Conservation (phyloP, 371 early-diverging fungal species). For the Entomophthora muscae region DNA sequence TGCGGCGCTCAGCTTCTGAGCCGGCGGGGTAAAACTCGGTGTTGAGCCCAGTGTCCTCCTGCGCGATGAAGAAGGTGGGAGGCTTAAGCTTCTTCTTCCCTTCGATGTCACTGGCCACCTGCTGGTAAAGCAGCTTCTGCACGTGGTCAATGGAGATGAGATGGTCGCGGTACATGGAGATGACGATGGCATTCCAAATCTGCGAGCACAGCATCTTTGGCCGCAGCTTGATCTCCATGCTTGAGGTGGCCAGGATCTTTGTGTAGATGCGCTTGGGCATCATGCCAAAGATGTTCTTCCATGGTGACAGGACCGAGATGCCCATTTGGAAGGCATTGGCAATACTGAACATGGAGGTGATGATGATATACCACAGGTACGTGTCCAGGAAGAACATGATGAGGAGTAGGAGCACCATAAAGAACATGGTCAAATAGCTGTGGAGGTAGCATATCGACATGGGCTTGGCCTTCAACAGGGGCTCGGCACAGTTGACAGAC, state of each 20-base stretch:
- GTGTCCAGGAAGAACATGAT: conserved; percentile 76
- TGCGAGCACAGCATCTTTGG: conserved; percentile 65
- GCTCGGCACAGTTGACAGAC: background rate
- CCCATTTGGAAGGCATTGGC: conserved; percentile 63
- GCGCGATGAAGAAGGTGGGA: conserved; percentile 71
- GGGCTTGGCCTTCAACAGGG: background rate
- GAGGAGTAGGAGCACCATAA: conserved; percentile 62
- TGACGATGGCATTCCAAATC: conserved; percentile 81
- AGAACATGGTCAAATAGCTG: conserved; percentile 34
- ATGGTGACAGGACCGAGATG: conserved; percentile 71
- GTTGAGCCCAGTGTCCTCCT: conserved; percentile 59
- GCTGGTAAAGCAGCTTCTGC: conserved; percentile 58
- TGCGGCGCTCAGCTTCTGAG: conserved; percentile 71
- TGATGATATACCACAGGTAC: conserved; percentile 81
- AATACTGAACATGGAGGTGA: conserved; percentile 69
- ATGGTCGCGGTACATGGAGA: conserved; percentile 77
- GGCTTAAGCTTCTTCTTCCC: conserved; percentile 49
- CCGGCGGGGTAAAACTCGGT: conserved; percentile 58
- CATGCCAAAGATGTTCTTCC: conserved; percentile 69
- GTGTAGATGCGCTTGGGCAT: conserved; percentile 71
- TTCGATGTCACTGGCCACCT: conserved; percentile 34
- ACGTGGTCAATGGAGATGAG: conserved; percentile 60
- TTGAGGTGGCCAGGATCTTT: conserved; percentile 51
- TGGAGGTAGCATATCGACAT: background rate
- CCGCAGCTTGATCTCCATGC: conserved; percentile 50